A percentile compares a stretch with the other conserved stretches of the same genome.
These are phyloP conservation scores for Microglena sp. DNA, from an alignment of 139 green algal species.

Conservation along the genomic window DNA sequence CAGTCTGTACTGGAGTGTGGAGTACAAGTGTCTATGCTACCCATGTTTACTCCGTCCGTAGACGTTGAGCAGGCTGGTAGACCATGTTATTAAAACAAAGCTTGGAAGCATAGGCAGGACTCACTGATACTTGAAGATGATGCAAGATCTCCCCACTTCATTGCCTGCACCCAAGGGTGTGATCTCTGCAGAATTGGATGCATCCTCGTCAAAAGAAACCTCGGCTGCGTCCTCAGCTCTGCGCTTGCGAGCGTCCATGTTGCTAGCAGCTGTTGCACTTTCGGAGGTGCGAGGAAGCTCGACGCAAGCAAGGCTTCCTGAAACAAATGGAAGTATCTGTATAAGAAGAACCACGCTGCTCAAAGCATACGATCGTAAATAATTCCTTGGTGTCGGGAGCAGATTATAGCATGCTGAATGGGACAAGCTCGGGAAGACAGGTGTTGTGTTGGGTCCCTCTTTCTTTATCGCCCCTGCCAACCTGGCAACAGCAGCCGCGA, in stretches of 20 bases:
- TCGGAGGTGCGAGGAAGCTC: not conserved
- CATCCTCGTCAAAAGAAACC: not conserved
- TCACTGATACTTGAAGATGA: constrained; percentile 83
- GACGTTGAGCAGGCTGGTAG: not conserved
- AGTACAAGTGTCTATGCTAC: not conserved
- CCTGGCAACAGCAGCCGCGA: too few relatives aligned
- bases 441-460: too few relatives aligned
- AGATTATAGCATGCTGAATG: too few relatives aligned
- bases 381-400: too few relatives aligned
- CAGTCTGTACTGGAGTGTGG: not conserved
- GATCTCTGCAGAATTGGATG: constrained; percentile 33
- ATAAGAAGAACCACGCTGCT: too few relatives aligned
- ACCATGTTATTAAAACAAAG: too few relatives aligned
- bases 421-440: too few relatives aligned
- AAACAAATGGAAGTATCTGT: not conserved
- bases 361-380: too few relatives aligned
- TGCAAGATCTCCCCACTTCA: constrained; percentile 91
- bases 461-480: too few relatives aligned
- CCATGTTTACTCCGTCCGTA: not conserved
- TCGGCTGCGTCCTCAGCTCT: not conserved
- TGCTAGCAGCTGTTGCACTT: not conserved
- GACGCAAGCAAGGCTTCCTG: not conserved
- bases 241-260: not conserved
- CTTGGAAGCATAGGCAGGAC: constrained; percentile 27
- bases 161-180: constrained; percentile 87